Evolutionary conservation across 148 eudicot species (phyloP), one percentile per base, ranked within the genome.

Genomic region (Silene conica): DNA sequence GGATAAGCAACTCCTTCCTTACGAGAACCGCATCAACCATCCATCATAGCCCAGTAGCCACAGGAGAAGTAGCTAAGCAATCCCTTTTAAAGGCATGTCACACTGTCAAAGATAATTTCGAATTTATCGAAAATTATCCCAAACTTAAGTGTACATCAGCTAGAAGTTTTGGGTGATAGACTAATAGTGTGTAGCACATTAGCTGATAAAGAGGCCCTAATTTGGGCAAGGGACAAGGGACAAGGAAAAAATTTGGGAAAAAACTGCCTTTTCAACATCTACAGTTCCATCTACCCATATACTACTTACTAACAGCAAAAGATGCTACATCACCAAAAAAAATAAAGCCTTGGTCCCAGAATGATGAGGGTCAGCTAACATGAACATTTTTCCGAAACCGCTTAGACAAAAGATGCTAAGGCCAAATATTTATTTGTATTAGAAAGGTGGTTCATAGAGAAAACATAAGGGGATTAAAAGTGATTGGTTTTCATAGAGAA

Each of bases 1-100:
- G 21, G 21, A 68, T 46, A 46, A 68, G 18, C 57, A 68, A 45
- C 34, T 31, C 34, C 34, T 31, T 31, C 34, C 34, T 31, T 63
- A 77, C 41, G 63, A 67, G 50, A 57, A 64, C 45, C 52, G 56
- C 41, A 68, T 56, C 65, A 70, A 8, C 25, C 54, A 34, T 52
- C 26, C 31, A 38, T n/a, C 59, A 65, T 41, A 69, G 5, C 43
- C 7, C 58, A 69, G 16, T 31, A 50, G 15, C 12, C 55, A 13
- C 13, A 69, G 60, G 43, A 54, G 71, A 46, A 4, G 23, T 56
- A 22, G 21, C 46, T 46, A 46, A 68, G 18, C 57, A 68, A 45
- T 46, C 55, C 19, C 71, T 56, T 21, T 4, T 6, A 25, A 63
- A 63, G 67, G 15, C n/a, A 21, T 19, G 20, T 58, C 22, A 58